Evolutionary conservation across 768 basidiomycete genomes (phyloP).

Genomic region (Agaricus sinodeliciosus): DNA sequence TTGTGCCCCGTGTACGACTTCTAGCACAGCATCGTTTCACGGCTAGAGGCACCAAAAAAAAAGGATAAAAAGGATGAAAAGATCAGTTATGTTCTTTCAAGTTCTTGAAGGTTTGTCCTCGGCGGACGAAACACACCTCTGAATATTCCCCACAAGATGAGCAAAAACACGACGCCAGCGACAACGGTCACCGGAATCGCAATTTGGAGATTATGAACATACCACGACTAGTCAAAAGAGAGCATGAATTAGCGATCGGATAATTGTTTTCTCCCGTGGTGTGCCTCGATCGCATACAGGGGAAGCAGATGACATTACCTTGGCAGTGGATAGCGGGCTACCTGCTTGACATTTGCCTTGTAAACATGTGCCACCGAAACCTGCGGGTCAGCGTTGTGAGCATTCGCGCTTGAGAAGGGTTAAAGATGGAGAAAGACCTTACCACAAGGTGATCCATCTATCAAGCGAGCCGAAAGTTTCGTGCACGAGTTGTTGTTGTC

Average conservation of each 20-base stretch:
- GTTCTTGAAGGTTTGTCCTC: neutral
- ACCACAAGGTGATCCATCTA: conserved; percentile 86
- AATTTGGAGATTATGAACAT: conserved; percentile 68
- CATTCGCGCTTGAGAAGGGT: neutral
- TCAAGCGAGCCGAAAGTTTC: conserved; percentile 59
- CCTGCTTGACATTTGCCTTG: conserved; percentile 58
- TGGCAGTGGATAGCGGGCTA: conserved; percentile 50
- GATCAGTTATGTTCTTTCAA: conserved; percentile 3
- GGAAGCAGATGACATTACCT: conserved; percentile 30
- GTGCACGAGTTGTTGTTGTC: conserved; percentile 53
- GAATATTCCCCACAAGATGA: conserved; percentile 46
- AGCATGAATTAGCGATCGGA: neutral
- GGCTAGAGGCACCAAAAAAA: conserved; percentile 19
- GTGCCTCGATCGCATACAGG: conserved; percentile 3
- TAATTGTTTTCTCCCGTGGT: neutral
- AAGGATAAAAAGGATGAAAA: conserved; percentile 6
- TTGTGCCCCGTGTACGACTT: conserved; percentile 15
- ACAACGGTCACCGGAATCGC: conserved; percentile 75
- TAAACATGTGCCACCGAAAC: conserved; percentile 65
- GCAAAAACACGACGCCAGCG: conserved; percentile 52
- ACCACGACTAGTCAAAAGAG: conserved; percentile 51
- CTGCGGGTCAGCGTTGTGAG: conserved; percentile 22
- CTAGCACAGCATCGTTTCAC: conserved; percentile 27
- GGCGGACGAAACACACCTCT: conserved; percentile 27
- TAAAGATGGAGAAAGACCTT: conserved; percentile 17